Conservation (phyloP, 345 rosid genomes). For the Adansonia digitata region DNA sequence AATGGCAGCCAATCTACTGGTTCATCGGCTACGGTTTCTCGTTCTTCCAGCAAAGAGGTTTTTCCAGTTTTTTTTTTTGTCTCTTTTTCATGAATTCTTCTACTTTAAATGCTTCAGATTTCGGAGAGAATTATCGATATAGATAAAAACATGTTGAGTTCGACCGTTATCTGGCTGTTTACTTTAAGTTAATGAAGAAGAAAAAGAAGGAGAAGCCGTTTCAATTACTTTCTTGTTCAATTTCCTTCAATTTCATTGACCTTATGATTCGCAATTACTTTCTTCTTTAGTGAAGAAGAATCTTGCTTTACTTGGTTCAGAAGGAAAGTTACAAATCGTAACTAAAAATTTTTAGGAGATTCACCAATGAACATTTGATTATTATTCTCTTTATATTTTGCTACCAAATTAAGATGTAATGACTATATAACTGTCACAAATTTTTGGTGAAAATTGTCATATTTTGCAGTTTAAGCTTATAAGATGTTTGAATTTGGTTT, state of each 20-base stretch:
- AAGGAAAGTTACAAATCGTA: neutral
- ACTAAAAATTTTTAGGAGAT: neutral
- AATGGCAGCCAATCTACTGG: conserved; percentile 15
- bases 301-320: neutral
- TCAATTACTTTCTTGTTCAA: neutral
- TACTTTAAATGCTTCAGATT: neutral
- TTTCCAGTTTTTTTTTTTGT: neutral
- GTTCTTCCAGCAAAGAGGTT: conserved; percentile 52
- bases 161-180: neutral
- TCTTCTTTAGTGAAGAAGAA: no score
- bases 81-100: neutral
- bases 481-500: neutral
- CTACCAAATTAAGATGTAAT: neutral
- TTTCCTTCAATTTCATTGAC: neutral
- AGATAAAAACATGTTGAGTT: neutral
- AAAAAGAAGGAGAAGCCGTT: neutral
- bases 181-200: neutral
- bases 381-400: neutral
- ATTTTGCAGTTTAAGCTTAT: neutral
- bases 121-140: neutral
- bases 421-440: neutral
- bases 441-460: neutral
- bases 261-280: no score
- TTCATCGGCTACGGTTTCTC: conserved; percentile 29
- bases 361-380: neutral